Evolutionary conservation across 164 flowering plant species (phyloP).

Genomic region (Annona squamosa): DNA sequence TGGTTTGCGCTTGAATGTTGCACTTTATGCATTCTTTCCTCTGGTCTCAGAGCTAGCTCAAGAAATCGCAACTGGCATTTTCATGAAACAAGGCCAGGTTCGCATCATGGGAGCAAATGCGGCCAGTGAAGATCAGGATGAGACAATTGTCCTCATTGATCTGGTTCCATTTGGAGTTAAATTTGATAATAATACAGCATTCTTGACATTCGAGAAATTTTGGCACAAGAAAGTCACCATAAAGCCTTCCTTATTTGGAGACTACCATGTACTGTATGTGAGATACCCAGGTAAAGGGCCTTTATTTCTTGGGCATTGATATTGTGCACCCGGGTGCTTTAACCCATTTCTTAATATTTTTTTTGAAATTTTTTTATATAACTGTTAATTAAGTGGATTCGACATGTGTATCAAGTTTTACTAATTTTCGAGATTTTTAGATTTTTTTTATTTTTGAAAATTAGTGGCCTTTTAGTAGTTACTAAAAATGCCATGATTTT

Average conservation of each 20-base stretch:
- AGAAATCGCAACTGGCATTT: slow-evolving; percentile 67
- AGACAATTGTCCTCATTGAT: slow-evolving; percentile 53
- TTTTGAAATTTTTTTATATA: too few species aligned
- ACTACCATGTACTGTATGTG: slow-evolving; percentile 65
- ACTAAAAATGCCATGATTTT: too few species aligned
- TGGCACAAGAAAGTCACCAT: slow-evolving; percentile 54
- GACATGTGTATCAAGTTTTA: too few species aligned
- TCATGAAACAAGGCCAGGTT: slow-evolving; percentile 70
- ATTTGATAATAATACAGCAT: slow-evolving; percentile 60
- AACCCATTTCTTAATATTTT: too few species aligned
- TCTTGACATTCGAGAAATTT: slow-evolving; percentile 46
- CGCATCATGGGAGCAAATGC: slow-evolving; percentile 74
- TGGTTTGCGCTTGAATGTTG: slow-evolving; percentile 53
- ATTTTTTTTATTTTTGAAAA: too few species aligned
- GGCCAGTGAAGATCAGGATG: slow-evolving; percentile 52
- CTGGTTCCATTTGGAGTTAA: slow-evolving; percentile 58
- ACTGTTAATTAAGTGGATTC: too few species aligned
- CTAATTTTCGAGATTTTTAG: too few species aligned
- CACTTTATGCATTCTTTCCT: slow-evolving; percentile 73
- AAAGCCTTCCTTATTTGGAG: slow-evolving; percentile 44
- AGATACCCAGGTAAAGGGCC: slow-evolving; percentile 51
- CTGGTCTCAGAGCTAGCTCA: slow-evolving; percentile 64
- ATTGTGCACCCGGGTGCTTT: too few species aligned
- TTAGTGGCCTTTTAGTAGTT: too few species aligned
- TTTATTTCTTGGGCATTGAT: neutral